phyloP scores from a whole-genome alignment of 2,329 filamentous ascomycete genomes.

The Tolypocladium cylindrosporum region DNA sequence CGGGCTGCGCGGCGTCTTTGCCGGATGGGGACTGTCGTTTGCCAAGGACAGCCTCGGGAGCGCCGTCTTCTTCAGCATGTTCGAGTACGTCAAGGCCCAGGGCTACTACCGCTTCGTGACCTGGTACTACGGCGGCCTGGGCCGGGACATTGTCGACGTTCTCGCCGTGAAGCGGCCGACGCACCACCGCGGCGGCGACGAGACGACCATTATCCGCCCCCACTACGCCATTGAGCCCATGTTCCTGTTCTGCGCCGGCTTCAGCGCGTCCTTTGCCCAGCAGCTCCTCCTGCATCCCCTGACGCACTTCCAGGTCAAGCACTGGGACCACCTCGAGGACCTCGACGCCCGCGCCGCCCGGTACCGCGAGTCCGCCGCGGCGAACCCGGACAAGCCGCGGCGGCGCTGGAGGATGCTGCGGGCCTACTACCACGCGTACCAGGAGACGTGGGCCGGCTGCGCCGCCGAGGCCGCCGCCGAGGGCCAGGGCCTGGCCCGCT shows the following conservation, averaged over 20 bases:
- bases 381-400: constrained; percentile 20
- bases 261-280: constrained; percentile 57
- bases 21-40: constrained; percentile 60
- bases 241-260: constrained; percentile 60
- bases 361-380: constrained; percentile 24
- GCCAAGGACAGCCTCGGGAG: constrained; percentile 60
- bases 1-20: constrained; percentile 61
- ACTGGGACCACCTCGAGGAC: constrained; percentile 64
- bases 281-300: constrained; percentile 63
- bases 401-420: constrained; percentile 44
- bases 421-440: constrained; percentile 62
- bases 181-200: constrained; percentile 9
- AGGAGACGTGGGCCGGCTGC: constrained; percentile 55
- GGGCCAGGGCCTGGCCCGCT: constrained; percentile 45
- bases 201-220: constrained; percentile 49
- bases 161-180: constrained; percentile 36
- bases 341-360: constrained; percentile 52
- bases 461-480: constrained; percentile 43
- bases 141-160: constrained; percentile 38
- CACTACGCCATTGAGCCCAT: constrained; percentile 67
- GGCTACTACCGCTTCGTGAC: constrained; percentile 59
- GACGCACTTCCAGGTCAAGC: constrained; percentile 58
- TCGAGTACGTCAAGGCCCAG: constrained; percentile 69
- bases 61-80: constrained; percentile 64
- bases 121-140: constrained; percentile 56